A percentile compares a stretch with the other conserved stretches of the same genome.
Conservation (phyloP, 2,329 filamentous ascomycete species). For the Dactylellina haptotyla region DNA sequence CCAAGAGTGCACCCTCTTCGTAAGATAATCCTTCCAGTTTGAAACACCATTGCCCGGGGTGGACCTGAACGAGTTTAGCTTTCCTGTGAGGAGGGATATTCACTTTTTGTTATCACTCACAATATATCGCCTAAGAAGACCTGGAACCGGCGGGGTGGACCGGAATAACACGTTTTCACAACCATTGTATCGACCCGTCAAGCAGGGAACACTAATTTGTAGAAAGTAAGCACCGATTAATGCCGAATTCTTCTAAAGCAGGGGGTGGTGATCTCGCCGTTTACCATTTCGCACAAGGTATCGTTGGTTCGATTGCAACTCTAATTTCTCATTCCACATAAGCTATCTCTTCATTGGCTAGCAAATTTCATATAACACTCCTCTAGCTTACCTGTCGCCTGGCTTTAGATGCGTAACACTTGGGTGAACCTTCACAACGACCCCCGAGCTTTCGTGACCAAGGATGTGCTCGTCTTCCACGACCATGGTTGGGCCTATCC, state of each 20-base stretch:
- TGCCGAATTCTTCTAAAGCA: slow-evolving; percentile 68
- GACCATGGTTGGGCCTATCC: slow-evolving; percentile 90
- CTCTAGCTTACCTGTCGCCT: slow-evolving; percentile 71
- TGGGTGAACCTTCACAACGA: slow-evolving; percentile 69
- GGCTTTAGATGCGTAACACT: slow-evolving; percentile 80
- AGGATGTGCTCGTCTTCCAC: slow-evolving; percentile 89
- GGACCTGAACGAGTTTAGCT: slow-evolving; percentile 11
- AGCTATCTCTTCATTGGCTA: too few relatives aligned
- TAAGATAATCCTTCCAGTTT: slow-evolving; percentile 89
- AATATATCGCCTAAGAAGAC: slow-evolving; percentile 69
- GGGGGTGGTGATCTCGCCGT: neutral
- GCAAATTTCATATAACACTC: too few relatives aligned
- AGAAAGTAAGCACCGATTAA: slow-evolving; percentile 59
- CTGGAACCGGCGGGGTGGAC: slow-evolving; percentile 87
- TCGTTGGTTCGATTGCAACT: slow-evolving; percentile 91
- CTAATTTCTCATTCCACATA: slow-evolving; percentile 62
- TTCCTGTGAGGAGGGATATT: neutral
- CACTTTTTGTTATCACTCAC: too few relatives aligned
- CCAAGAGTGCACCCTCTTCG: slow-evolving; percentile 88
- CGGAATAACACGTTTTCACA: slow-evolving; percentile 87
- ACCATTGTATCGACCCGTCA: slow-evolving; percentile 94
- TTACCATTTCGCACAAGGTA: slow-evolving; percentile 83
- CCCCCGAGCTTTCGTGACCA: slow-evolving; percentile 86
- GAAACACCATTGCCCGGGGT: slow-evolving; percentile 78
- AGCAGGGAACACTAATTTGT: slow-evolving; percentile 62